These are phyloP conservation scores for Solanum pimpinellifolium DNA, from an alignment of 257 asterid genomes.

Conservation along the genomic window DNA sequence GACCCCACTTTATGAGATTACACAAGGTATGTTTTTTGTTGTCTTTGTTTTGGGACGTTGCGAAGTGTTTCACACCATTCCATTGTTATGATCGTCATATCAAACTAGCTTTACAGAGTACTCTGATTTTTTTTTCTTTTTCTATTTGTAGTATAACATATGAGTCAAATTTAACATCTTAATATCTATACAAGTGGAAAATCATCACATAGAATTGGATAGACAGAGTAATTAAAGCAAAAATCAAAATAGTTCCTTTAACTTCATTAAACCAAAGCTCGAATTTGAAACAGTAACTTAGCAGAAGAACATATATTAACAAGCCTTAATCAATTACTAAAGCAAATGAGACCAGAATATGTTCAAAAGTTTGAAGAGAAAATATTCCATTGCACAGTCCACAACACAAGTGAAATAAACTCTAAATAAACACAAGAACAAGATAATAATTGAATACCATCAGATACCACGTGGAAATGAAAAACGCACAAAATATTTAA, in stretches of 20 bases:
- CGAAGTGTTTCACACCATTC: neutral
- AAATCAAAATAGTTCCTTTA: neutral
- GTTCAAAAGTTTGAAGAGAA: neutral
- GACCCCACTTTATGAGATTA: neutral
- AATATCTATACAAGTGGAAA: neutral
- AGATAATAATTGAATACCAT: neutral
- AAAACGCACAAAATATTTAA: neutral
- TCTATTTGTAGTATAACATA: neutral
- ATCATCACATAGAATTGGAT: neutral
- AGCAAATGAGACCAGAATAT: neutral
- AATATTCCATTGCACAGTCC: neutral
- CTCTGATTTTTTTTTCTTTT: neutral
- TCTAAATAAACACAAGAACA: neutral
- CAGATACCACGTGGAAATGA: neutral
- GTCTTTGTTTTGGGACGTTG: neutral
- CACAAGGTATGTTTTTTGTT: neutral
- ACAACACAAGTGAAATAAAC: neutral
- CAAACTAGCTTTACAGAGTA: neutral
- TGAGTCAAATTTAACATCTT: neutral
- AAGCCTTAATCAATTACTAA: neutral
- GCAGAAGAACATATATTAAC: neutral
- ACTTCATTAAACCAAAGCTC: neutral
- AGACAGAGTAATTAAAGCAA: neutral
- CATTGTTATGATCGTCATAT: neutral
- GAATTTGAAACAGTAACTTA: neutral